These are phyloP conservation scores for Coemansia sp. DNA, from an alignment of 371 early-diverging fungal species.

Conservation along the genomic window DNA sequence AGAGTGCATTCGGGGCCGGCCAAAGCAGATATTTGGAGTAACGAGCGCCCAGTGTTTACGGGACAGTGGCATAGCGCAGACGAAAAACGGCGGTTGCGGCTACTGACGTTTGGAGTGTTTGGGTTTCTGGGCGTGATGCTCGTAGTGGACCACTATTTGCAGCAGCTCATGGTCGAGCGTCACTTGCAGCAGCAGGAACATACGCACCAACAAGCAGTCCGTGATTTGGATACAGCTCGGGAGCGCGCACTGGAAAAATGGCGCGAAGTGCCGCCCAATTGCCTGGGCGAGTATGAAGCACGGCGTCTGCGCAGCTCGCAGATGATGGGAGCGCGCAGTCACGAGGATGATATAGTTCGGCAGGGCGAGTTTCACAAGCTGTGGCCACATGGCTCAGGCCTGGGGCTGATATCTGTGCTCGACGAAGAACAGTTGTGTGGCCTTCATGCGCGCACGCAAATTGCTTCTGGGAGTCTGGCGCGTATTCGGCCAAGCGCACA, in stretches of 20 bases:
- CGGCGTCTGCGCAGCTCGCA: conserved; percentile 4
- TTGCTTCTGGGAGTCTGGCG: conserved; percentile 5
- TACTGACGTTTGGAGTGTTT: conserved; percentile 6
- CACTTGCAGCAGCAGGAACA: not conserved
- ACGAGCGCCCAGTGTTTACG: conserved; percentile 21
- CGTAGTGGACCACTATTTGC: conserved; percentile 6
- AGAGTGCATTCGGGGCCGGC: not conserved
- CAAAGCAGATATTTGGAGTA: conserved; percentile 20
- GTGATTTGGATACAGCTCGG: conserved; percentile 15
- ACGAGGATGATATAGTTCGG: not conserved
- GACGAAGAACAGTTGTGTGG: conserved; percentile 32
- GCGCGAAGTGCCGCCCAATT: conserved; percentile 34
- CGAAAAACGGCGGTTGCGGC: conserved; percentile 5
- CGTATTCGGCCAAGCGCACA: conserved; percentile 1
- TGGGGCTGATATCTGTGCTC: conserved; percentile 39
- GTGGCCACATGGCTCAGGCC: conserved; percentile 35
- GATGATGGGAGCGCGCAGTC: not conserved
- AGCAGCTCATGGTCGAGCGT: conserved; percentile 9
- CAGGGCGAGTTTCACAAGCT: conserved; percentile 19
- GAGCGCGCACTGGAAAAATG: conserved; percentile 30
- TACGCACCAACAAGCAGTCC: not conserved
- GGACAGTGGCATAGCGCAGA: not conserved
- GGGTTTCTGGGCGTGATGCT: conserved; percentile 24
- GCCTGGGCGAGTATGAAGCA: conserved; percentile 24
- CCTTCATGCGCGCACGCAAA: conserved; percentile 14